phyloP scores from a whole-genome alignment of 331 rosid genomes.

The Rhamnella rubrinervis region DNA sequence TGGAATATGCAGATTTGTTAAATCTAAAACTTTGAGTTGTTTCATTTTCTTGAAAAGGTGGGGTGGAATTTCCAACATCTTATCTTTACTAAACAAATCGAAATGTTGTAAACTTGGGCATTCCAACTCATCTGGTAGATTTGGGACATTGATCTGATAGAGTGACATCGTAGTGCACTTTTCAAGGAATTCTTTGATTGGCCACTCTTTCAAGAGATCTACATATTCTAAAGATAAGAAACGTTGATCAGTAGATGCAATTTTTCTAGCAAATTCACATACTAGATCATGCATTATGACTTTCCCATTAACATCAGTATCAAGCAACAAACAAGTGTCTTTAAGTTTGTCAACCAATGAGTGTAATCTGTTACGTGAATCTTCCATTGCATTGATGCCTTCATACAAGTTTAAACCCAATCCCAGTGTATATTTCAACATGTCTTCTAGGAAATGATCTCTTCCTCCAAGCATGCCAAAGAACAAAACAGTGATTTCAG shows the following conservation, averaged over 20 bases:
- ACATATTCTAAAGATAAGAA: neutral
- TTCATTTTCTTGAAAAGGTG: slow-evolving; percentile 24
- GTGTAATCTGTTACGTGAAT: neutral
- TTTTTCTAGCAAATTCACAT: neutral
- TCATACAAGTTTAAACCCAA: neutral
- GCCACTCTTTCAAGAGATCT: neutral
- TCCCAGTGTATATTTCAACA: slow-evolving; percentile 15
- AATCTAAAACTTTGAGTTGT: slow-evolving; percentile 9
- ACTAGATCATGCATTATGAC: neutral
- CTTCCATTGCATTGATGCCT: neutral
- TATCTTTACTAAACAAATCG: slow-evolving; percentile 1
- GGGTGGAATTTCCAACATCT: slow-evolving; percentile 20
- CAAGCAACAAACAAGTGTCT: neutral
- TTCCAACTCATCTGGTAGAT: slow-evolving; percentile 31
- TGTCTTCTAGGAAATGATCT: neutral
- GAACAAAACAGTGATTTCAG: neutral
- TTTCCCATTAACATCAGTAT: neutral
- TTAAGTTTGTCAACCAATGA: neutral
- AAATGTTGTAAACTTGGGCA: slow-evolving; percentile 30
- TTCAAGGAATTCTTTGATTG: neutral
- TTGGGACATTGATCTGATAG: neutral
- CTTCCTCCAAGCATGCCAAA: neutral
- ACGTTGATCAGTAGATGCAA: neutral
- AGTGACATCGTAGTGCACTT: neutral
- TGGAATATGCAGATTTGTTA: neutral